Evolutionary conservation across 768 basidiomycete species (phyloP), one percentile per base, ranked within the genome.

Genomic region (Amanita subjunquillea): DNA sequence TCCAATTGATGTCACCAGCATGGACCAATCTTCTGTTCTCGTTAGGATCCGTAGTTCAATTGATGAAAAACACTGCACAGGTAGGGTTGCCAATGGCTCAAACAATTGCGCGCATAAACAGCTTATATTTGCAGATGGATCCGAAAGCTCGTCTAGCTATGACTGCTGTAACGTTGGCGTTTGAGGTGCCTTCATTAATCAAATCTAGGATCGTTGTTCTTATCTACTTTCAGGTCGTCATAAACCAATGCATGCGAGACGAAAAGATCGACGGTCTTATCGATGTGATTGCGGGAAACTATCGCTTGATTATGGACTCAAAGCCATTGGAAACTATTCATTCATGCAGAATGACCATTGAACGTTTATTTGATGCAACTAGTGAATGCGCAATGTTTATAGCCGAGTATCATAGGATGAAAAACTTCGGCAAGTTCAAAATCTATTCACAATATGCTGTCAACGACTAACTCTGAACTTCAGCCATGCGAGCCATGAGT

Each of bases 331-430:
- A 52, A 25, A 53, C 10, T n/a, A 51, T 55, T 30, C 13, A 25
- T 10, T 51, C 55, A 15, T 55, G 54, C 40, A 42, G 45, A 30
- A 29, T 34, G 23, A 45, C 51, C 3, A 12, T 50, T 23, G 50
- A 45, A 22, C 50, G 55, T 13, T 34, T 55, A n/a, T 32, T 55
- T 10, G 34, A 46, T 23, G 25, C 40, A 13, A 55, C 55, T 2
- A 44, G 22, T 2, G 55, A 55, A 36, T 55, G 55, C 38, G 55
- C 55, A 2, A 36, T 53, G 25, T 55, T 53, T 38, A 25, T 55
- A 20, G 37, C 43, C 3, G 43, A 37, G 1, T 55, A 51, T 25
- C 34, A 17, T 20, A n/a, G 37, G 2, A 46, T 13, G 12, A 10
- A 43, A 9, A 32, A 22, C 6, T 52, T 52, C 25, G 27, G 55